A percentile compares a stretch with the other conserved stretches of the same genome.
These are phyloP conservation scores for Kuraishia piskuri DNA, from an alignment of 805 yeast genomes.

Conservation along the genomic window DNA sequence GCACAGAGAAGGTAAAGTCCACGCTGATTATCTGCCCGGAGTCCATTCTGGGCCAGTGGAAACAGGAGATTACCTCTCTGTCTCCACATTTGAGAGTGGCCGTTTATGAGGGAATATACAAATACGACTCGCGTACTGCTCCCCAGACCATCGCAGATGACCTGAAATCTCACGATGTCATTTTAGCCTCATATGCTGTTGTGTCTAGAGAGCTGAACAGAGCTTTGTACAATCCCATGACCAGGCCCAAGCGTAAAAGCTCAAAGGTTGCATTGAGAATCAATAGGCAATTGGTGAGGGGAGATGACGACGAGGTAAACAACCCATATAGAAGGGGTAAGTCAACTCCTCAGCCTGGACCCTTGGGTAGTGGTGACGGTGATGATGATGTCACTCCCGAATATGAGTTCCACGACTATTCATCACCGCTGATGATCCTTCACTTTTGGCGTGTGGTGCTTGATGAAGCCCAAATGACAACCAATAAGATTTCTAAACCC, in stretches of 20 bases:
- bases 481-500: slow-evolving; percentile 62
- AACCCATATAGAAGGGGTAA: background rate
- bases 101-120: slow-evolving; percentile 51
- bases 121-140: slow-evolving; percentile 20
- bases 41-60: slow-evolving; percentile 82
- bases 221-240: slow-evolving; percentile 61
- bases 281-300: background rate
- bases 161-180: slow-evolving; percentile 60
- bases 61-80: slow-evolving; percentile 50
- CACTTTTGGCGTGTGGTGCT: slow-evolving; percentile 87
- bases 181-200: slow-evolving; percentile 68
- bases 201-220: slow-evolving; percentile 71
- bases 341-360: background rate
- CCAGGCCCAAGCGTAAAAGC: slow-evolving; percentile 35
- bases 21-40: slow-evolving; percentile 84
- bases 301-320: slow-evolving; percentile 1
- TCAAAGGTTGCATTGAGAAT: slow-evolving; percentile 17
- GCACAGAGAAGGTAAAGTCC: slow-evolving; percentile 47
- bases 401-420: slow-evolving; percentile 39
- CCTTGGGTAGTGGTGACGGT: slow-evolving; percentile 1
- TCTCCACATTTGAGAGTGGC: slow-evolving; percentile 57
- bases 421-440: slow-evolving; percentile 73
- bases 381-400: slow-evolving; percentile 10
- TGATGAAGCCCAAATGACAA: slow-evolving; percentile 94
- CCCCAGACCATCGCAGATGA: slow-evolving; percentile 37